Conservation (phyloP, 2,329 filamentous ascomycete species). For the Aureobasidium zeae region DNA sequence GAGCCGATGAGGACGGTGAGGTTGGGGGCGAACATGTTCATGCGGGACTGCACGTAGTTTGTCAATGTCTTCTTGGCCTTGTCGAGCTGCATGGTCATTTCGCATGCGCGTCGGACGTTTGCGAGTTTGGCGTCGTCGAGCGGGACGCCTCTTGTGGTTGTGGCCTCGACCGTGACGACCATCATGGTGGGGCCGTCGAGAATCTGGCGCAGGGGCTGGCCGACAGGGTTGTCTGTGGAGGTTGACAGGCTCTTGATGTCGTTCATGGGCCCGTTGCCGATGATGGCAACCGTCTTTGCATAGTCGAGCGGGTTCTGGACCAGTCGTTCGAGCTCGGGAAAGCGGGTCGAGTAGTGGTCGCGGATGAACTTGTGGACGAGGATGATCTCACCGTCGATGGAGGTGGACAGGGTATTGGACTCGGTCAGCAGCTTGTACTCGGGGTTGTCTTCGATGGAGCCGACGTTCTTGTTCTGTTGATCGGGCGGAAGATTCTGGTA, state of each 20-base stretch:
- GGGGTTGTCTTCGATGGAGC: conserved; percentile 83
- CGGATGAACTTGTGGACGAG: conserved; percentile 93
- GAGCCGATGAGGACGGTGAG: conserved; percentile 84
- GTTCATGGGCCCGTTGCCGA: conserved; percentile 86
- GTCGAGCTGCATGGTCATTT: conserved; percentile 81
- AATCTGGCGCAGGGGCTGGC: conserved; percentile 65
- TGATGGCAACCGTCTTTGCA: conserved; percentile 85
- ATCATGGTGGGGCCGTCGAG: conserved; percentile 85
- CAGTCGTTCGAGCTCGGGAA: conserved; percentile 83
- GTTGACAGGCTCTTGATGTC: conserved; percentile 72
- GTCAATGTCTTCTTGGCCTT: conserved; percentile 78
- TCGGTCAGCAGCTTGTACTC: conserved; percentile 83
- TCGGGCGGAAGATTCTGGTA: conserved; percentile 62
- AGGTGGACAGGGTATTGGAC: conserved; percentile 80
- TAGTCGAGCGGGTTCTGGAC: conserved; percentile 91
- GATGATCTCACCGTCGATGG: conserved; percentile 86
- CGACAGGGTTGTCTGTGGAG: conserved; percentile 68
- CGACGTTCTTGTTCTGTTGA: conserved; percentile 56
- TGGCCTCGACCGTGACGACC: conserved; percentile 92
- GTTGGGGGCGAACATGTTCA: conserved; percentile 94
- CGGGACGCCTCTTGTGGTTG: conserved; percentile 72
- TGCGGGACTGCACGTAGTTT: conserved; percentile 91
- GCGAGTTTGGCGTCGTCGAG: conserved; percentile 67
- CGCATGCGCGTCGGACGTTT: conserved; percentile 66
- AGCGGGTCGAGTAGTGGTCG: conserved; percentile 89